These are phyloP conservation scores for Leccinum arenicola DNA, from an alignment of 768 basidiomycete genomes.

Conservation along the genomic window DNA sequence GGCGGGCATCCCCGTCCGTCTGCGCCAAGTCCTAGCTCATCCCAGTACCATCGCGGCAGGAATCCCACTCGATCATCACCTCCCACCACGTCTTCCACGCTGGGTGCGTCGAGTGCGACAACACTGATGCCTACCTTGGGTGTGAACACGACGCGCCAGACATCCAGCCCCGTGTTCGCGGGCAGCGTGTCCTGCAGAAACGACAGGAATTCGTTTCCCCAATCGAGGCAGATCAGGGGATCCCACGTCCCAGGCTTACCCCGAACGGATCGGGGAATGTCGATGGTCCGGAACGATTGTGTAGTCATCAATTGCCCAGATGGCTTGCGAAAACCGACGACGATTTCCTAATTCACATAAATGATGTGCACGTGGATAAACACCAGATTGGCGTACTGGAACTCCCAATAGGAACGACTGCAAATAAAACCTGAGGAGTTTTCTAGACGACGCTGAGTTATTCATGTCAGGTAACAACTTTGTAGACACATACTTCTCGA, in stretches of 20 bases:
- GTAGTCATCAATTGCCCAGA: constrained; percentile 63
- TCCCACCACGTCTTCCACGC: constrained; percentile 54
- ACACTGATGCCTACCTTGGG: constrained; percentile 60
- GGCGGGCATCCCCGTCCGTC: constrained; percentile 7
- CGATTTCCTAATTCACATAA: constrained; percentile 55
- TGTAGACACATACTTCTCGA: constrained; percentile 62
- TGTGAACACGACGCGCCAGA: constrained; percentile 71
- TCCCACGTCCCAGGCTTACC: constrained; percentile 78
- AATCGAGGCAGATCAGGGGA: constrained; percentile 67
- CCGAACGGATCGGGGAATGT: constrained; percentile 75
- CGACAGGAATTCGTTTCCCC: constrained; percentile 62
- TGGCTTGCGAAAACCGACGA: constrained; percentile 85
- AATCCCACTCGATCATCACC: constrained; percentile 80
- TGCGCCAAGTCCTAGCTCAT: constrained; percentile 9
- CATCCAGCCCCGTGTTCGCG: constrained; percentile 30
- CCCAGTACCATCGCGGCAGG: constrained; percentile 68
- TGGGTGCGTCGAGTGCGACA: constrained; percentile 43
- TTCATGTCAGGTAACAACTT: neutral
- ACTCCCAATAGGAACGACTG: constrained; percentile 91
- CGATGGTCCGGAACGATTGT: constrained; percentile 74
- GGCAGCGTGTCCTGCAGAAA: constrained; percentile 45
- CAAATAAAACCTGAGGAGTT: constrained; percentile 89
- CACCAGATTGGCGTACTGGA: constrained; percentile 50
- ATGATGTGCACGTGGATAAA: neutral
- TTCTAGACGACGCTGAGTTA: constrained; percentile 44